Evolutionary conservation across 2,329 filamentous ascomycete species (phyloP), one percentile per base, ranked within the genome.

Genomic region (Trichophyton verrucosum): DNA sequence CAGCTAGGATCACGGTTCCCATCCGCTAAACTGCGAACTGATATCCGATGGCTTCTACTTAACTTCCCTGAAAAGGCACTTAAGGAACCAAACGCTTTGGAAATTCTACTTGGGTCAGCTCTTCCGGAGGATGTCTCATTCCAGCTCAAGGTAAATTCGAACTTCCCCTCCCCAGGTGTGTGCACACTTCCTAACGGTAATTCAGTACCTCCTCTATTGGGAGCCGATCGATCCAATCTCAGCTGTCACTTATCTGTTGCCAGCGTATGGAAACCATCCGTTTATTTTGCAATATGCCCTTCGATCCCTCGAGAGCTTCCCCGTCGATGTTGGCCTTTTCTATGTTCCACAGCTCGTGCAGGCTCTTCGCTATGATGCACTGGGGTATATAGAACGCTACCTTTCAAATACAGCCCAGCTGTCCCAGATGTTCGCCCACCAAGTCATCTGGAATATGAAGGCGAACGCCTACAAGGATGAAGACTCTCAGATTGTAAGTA

Each of bases 391-490:
- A 1, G 91, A 96, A 74, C 84, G 92, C 51, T 99, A 96, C 70
- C 97, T 99, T 60, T 81, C 97, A 15, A 94, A 99, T 76, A 96
- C 95, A 0, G 94, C 91, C 1, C 92, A 95, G 68, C 91, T 96
- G 70, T 97, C 94, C n/a, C 94, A 97, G 73, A 78, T 97, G 7
- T 99, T 99, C 74, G 92, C 95, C 1, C 95, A 99, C 73, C 94
- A 99, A 69, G 97, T 99, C 66, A 99, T 99, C 71, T 99, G 95
- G 94, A 99, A 99, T 72, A 99, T 99, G 87, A 99, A 97, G 73
- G 94, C 94, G 36, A 99, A 99, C 73, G 89, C 91, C 1, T 99
- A 89, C 80, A 99, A 96, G 73, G 95, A 99, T 66, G 92, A 99
- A 68, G 90, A 96, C 66, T 91, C 87, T 13, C 84, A 87, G 68